Evolutionary conservation across 2,329 filamentous ascomycete genomes (phyloP), one percentile per base, ranked within the genome.

Genomic region (Venturia carpophila): DNA sequence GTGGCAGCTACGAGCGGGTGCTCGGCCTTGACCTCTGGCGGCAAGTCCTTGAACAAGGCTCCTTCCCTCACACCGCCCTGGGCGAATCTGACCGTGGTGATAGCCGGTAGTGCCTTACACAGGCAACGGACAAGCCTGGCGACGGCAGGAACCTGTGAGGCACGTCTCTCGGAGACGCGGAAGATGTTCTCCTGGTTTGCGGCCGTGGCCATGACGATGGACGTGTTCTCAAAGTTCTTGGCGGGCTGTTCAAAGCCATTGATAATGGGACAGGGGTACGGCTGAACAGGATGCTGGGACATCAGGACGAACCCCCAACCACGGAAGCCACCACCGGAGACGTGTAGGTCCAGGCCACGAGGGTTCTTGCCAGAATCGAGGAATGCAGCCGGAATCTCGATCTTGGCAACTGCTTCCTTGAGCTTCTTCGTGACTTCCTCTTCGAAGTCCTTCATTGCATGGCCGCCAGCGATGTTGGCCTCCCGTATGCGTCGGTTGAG

Each of bases 271-370:
- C 96, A 89, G 0, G 92, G 92, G 73, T 96, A 97, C 0, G 91
- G 91, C 79, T 45, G 89, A 55, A 91, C 83, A 6, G 79, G 76
- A 70, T 93, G 89, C 69, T 84, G 83, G 72, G 89, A 87, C 88
- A 96, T 92, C 63, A 96, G 81, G 71, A 96, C 86, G 75, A 91
- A 95, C 7, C 92, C 92, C 80, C 95, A 96, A 19, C 92, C 92
- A 43, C 92, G 82, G 73, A 96, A 96, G 0, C 92, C 92, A 30
- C 92, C 92, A 55, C 92, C 92, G 68, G 90, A 96, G 66, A 97
- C 85, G 73, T 92, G 96, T 10, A 96, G 79, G 42, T 88, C 85
- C 66, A 92, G 80, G 5, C 83, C 83, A 1, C 78, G 79, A 1
- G 78, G 70, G 9, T 74, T 70, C 37, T 77, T 73, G 17, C 79